Evolutionary conservation across 73 alveolate genomes (phyloP).

Genomic region (Tetrahymena thermophila): DNA sequence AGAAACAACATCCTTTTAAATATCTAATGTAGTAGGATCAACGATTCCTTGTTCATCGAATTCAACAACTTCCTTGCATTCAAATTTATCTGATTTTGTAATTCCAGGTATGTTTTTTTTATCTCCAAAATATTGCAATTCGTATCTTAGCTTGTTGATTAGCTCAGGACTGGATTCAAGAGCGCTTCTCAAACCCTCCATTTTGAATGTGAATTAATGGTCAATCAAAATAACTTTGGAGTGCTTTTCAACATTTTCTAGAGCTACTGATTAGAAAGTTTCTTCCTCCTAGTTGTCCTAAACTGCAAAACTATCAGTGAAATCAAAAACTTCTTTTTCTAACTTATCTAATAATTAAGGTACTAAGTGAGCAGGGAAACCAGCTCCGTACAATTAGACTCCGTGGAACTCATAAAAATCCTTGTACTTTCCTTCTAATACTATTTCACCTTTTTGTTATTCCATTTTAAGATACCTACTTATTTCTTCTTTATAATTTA

Average conservation of each 20-base stretch:
- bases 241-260: constrained; percentile 40
- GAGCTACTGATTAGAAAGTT: constrained; percentile 45
- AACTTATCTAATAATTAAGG: constrained; percentile 54
- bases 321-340: constrained; percentile 69
- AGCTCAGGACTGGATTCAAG: constrained; percentile 47
- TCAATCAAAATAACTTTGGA: constrained; percentile 79
- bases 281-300: constrained; percentile 65
- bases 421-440: constrained; percentile 11
- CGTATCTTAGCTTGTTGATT: constrained; percentile 14
- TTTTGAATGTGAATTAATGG: constrained; percentile 92
- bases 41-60: constrained; percentile 40
- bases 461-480: background rate
- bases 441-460: background rate
- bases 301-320: constrained; percentile 67
- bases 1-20: constrained; percentile 3
- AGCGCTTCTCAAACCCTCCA: constrained; percentile 57
- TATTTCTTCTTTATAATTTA: too few relatives aligned
- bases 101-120: constrained; percentile 12
- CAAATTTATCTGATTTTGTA: constrained; percentile 8
- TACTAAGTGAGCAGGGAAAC: constrained; percentile 30
- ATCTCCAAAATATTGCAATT: constrained; percentile 14
- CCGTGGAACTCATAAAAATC: constrained; percentile 32
- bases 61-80: constrained; percentile 13
- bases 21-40: background rate
- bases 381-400: constrained; percentile 23